Evolutionary conservation across 1,139 yeast species (phyloP).

Genomic region (Diutina pseudorugosa): DNA sequence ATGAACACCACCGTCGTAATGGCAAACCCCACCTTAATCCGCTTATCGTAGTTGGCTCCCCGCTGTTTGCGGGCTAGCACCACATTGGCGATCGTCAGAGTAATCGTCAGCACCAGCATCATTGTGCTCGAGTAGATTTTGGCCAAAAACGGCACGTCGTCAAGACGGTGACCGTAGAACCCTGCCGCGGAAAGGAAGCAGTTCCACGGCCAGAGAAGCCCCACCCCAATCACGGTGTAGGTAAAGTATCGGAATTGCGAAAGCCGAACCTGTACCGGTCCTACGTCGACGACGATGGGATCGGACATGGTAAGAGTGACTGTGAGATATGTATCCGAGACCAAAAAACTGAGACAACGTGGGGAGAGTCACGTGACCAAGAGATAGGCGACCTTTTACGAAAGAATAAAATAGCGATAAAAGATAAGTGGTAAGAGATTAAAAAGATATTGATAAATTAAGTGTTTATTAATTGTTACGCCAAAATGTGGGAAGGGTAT

Average conservation of each 20-base stretch:
- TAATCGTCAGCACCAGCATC: slow-evolving; percentile 78
- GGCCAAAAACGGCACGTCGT: slow-evolving; percentile 38
- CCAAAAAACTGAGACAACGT: background rate
- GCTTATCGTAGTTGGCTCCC: slow-evolving; percentile 45
- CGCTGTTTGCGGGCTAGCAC: slow-evolving; percentile 58
- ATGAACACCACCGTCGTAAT: slow-evolving; percentile 46
- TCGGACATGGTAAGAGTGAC: background rate
- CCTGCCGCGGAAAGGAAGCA: slow-evolving; percentile 79
- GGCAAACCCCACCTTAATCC: slow-evolving; percentile 50
- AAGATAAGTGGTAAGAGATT: too few species aligned
- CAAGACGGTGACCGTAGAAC: slow-evolving; percentile 60
- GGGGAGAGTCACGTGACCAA: too few species aligned
- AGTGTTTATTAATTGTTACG: background rate
- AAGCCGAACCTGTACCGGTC: background rate
- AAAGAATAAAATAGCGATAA: too few species aligned
- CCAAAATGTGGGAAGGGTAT: background rate
- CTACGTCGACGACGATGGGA: background rate
- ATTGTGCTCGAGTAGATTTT: slow-evolving; percentile 66
- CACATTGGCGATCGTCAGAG: slow-evolving; percentile 50
- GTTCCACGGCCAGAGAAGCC: slow-evolving; percentile 95
- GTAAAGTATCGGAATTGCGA: slow-evolving; percentile 30
- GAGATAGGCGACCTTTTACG: too few species aligned
- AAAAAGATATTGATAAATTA: too few species aligned
- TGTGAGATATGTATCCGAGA: too few species aligned
- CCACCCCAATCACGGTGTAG: slow-evolving; percentile 59